These are phyloP conservation scores for Cadophora sp. DNA, from an alignment of 2,329 filamentous ascomycete genomes.

Conservation along the genomic window DNA sequence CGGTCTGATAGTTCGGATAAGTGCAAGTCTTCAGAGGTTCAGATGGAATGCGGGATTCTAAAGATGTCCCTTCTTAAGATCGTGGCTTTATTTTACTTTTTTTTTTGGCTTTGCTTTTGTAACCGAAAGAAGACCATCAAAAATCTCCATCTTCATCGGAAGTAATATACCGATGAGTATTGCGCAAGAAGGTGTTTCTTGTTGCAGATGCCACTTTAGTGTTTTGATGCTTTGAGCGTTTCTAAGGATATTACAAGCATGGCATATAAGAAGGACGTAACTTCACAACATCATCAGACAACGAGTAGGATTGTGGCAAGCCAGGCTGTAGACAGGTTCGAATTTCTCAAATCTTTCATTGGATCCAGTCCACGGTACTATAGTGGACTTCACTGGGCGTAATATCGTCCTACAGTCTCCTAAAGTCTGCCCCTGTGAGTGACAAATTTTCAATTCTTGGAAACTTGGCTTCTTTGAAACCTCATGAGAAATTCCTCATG, in stretches of 20 bases:
- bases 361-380: too few relatives aligned
- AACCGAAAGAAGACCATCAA: background rate
- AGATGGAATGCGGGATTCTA: background rate
- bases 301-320: too few relatives aligned
- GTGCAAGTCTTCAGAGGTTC: background rate
- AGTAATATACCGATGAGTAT: background rate
- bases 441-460: too few relatives aligned
- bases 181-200: background rate
- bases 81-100: background rate
- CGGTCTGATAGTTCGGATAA: background rate
- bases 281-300: too few relatives aligned
- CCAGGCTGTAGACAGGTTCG: too few relatives aligned
- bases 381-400: too few relatives aligned
- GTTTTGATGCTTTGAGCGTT: background rate
- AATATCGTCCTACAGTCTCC: too few relatives aligned
- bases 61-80: background rate
- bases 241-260: background rate
- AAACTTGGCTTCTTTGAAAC: too few relatives aligned
- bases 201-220: background rate
- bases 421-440: too few relatives aligned
- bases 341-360: too few relatives aligned
- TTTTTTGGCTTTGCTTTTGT: background rate
- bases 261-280: too few relatives aligned
- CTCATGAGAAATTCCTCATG: too few relatives aligned
- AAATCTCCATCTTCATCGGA: background rate